phyloP scores from a whole-genome alignment of 2,329 filamentous ascomycete genomes.

The Aspergillus nomiae region DNA sequence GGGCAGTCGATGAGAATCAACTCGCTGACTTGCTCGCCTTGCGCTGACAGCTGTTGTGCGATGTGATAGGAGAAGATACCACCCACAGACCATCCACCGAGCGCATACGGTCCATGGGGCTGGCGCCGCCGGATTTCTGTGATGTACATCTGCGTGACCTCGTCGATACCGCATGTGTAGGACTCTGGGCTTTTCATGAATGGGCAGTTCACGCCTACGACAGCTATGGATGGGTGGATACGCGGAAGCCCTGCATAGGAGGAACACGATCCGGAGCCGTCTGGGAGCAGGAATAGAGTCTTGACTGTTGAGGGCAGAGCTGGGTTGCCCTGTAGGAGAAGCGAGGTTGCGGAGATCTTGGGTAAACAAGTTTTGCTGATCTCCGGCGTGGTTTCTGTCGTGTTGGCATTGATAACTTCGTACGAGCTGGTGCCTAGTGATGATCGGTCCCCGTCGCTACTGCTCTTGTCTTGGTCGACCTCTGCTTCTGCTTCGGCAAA shows the following conservation, averaged over 20 bases:
- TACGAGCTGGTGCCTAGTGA: conserved; percentile 38
- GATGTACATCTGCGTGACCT: conserved; percentile 27
- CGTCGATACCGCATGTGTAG: conserved; percentile 23
- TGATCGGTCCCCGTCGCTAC: conserved; percentile 22
- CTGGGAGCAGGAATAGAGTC: conserved; percentile 43
- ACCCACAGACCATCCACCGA: conserved; percentile 70
- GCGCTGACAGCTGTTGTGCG: conserved; percentile 57
- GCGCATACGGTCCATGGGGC: conserved; percentile 55
- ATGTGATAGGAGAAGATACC: conserved; percentile 68
- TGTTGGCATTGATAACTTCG: conserved; percentile 18
- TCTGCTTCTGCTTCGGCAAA: conserved; percentile 16
- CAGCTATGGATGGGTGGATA: not conserved
- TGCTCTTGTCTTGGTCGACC: conserved; percentile 1
- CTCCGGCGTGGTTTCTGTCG: not conserved
- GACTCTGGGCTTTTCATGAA: conserved; percentile 26
- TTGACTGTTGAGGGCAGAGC: not conserved
- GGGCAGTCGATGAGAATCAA: conserved; percentile 51
- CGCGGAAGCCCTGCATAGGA: conserved; percentile 44
- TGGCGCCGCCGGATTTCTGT: conserved; percentile 40
- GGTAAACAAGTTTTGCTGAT: not conserved
- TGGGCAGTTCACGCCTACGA: conserved; percentile 7
- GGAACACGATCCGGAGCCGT: conserved; percentile 46
- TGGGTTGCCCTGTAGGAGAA: not conserved
- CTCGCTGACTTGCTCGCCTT: conserved; percentile 52
- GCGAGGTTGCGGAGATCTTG: not conserved